Percentiles rank a stretch among this genome's conserved stretches.
Conservation (phyloP, 495 filamentous ascomycete species). For the Lophiostoma macrostomum region DNA sequence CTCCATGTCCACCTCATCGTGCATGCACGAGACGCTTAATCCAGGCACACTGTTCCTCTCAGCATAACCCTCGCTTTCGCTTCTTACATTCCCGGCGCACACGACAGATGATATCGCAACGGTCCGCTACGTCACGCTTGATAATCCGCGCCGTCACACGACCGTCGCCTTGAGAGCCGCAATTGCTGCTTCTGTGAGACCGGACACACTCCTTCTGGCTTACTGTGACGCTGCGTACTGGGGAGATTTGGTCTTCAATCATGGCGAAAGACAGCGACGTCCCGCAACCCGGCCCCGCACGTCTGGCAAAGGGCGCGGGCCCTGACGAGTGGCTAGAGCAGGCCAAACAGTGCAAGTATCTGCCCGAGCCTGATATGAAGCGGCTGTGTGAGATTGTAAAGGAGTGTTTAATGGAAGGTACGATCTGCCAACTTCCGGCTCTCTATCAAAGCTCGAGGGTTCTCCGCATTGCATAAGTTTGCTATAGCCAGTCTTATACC, state of each 20-base stretch:
- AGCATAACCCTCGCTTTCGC: background rate
- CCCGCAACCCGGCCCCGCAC: conserved; percentile 87
- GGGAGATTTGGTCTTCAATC: background rate
- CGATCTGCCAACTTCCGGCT: conserved; percentile 23
- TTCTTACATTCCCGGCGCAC: background rate
- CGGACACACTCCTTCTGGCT: background rate
- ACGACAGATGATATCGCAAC: conserved; percentile 23
- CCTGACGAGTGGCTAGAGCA: conserved; percentile 96
- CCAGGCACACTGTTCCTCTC: background rate
- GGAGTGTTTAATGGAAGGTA: conserved; percentile 96
- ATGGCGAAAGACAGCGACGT: conserved; percentile 59
- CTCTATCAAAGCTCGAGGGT: no score
- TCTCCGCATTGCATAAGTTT: background rate
- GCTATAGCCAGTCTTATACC: background rate
- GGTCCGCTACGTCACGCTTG: conserved; percentile 24
- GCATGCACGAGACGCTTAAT: conserved; percentile 4
- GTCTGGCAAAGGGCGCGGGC: conserved; percentile 72
- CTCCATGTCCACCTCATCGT: conserved; percentile 17
- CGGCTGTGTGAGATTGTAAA: conserved; percentile 98
- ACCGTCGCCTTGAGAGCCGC: conserved; percentile 10
- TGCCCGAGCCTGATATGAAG: conserved; percentile 96
- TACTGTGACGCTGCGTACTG: background rate
- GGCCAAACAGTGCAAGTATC: conserved; percentile 93
- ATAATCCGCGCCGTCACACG: conserved; percentile 26
- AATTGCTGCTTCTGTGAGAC: conserved; percentile 1